Percentiles rank a stretch among this genome's conserved stretches.
Evolutionary conservation across 371 early-diverging fungal genomes (phyloP).

Genomic region (Mucor piriformis): DNA sequence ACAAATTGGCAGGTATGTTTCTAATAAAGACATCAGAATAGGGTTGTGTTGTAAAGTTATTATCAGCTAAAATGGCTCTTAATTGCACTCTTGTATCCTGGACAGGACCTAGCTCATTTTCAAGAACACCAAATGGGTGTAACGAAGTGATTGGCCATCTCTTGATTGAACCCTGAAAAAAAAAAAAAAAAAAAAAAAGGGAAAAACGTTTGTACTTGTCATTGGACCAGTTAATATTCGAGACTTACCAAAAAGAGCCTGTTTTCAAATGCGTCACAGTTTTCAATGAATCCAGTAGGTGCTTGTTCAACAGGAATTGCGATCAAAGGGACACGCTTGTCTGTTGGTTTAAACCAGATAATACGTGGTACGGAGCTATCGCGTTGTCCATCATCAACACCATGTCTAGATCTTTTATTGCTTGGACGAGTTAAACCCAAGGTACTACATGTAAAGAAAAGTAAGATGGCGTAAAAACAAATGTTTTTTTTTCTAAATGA

Average conservation of each 20-base stretch:
- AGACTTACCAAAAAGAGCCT: slow-evolving; percentile 55
- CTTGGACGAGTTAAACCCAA: slow-evolving; percentile 60
- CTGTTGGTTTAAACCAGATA: slow-evolving; percentile 88
- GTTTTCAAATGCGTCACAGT: slow-evolving; percentile 57
- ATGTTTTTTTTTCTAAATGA: not conserved
- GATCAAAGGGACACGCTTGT: slow-evolving; percentile 79
- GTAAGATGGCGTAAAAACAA: not conserved
- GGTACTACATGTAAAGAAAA: slow-evolving; percentile 29
- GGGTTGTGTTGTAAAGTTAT: slow-evolving; percentile 48
- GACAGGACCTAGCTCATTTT: slow-evolving; percentile 64
- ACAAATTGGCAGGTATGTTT: slow-evolving; percentile 44
- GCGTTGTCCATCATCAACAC: slow-evolving; percentile 23
- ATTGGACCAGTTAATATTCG: not conserved
- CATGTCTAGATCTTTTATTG: slow-evolving; percentile 47
- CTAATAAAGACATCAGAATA: slow-evolving; percentile 61
- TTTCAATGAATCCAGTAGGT: slow-evolving; percentile 66
- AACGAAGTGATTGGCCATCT: slow-evolving; percentile 73
- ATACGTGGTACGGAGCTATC: slow-evolving; percentile 45
- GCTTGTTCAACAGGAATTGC: slow-evolving; percentile 74
- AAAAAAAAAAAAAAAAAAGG: too few relatives aligned
- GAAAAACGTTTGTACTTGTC: too few relatives aligned
- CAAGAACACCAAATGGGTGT: slow-evolving; percentile 76
- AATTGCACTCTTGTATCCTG: slow-evolving; percentile 69
- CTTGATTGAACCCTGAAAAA: slow-evolving; percentile 58
- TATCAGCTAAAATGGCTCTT: slow-evolving; percentile 70